Conservation (phyloP, 2,329 filamentous ascomycete genomes). For the Fusarium oligoseptatum region DNA sequence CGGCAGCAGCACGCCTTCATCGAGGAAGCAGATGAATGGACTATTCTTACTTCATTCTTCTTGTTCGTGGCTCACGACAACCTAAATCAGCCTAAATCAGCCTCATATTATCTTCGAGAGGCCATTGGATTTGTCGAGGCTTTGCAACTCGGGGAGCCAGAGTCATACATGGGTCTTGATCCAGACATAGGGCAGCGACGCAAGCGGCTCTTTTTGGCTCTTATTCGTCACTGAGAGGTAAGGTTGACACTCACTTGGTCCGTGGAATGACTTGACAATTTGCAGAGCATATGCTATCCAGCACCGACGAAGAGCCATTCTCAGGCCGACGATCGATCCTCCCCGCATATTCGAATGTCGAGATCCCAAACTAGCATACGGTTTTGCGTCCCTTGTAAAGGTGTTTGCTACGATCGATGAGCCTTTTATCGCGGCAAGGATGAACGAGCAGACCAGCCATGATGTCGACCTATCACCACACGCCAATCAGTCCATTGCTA, state of each 20-base stretch:
- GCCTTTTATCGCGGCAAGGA: conserved; percentile 11
- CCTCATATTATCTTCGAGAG: conserved; percentile 40
- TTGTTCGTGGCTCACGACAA: conserved; percentile 39
- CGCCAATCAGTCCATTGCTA: neutral
- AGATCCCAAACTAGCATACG: conserved; percentile 37
- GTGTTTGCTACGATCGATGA: conserved; percentile 36
- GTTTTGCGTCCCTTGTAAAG: conserved; percentile 34
- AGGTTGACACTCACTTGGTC: neutral
- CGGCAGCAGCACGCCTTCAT: conserved; percentile 27
- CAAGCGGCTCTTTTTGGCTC: conserved; percentile 40
- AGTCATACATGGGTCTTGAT: conserved; percentile 23
- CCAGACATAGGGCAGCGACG: conserved; percentile 24
- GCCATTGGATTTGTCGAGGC: conserved; percentile 39
- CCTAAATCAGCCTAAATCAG: conserved; percentile 20
- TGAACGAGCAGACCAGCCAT: neutral
- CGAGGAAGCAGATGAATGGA: conserved; percentile 36
- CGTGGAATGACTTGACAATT: neutral
- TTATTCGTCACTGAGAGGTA: conserved; percentile 41
- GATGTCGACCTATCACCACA: neutral
- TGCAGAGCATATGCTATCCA: conserved; percentile 39
- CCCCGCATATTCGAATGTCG: conserved; percentile 36
- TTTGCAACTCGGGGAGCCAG: conserved; percentile 29
- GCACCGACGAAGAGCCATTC: conserved; percentile 26
- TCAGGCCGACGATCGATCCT: conserved; percentile 32
- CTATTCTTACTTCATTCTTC: conserved; percentile 41